Evolutionary conservation across 805 yeast genomes (phyloP).

Genomic region (Torulaspora indica): DNA sequence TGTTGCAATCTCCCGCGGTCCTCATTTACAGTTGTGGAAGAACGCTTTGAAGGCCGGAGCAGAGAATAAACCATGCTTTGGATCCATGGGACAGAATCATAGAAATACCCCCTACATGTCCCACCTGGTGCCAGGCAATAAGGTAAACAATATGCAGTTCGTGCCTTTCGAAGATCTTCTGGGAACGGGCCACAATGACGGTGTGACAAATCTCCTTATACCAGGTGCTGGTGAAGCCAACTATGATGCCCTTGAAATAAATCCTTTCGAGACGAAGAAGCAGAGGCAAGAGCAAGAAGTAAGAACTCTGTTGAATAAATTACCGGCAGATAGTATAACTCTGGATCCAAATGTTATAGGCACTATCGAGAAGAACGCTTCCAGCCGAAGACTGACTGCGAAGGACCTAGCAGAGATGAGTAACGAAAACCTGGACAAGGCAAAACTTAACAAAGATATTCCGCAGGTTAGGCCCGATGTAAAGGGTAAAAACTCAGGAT

Average conservation of each 20-base stretch:
- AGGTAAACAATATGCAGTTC: conserved; percentile 59
- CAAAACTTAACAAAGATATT: conserved; percentile 45
- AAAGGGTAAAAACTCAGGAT: conserved; percentile 75
- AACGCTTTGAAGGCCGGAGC: conserved; percentile 53
- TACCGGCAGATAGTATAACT: conserved; percentile 87
- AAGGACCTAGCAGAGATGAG: conserved; percentile 48
- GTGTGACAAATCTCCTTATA: conserved; percentile 77
- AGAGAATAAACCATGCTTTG: conserved; percentile 48
- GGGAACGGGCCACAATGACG: conserved; percentile 77
- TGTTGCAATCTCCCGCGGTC: conserved; percentile 89
- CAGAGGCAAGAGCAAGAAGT: conserved; percentile 95
- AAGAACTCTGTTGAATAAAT: conserved; percentile 73
- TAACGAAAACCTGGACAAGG: conserved; percentile 32
- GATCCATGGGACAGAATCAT: conserved; percentile 35
- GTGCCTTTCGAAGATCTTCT: conserved; percentile 97
- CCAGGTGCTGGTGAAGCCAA: conserved; percentile 99
- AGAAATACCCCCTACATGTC: conserved; percentile 82
- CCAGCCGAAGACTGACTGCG: conserved; percentile 58
- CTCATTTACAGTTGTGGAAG: conserved; percentile 92
- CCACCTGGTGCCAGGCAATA: conserved; percentile 76
- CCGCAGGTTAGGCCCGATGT: conserved; percentile 61
- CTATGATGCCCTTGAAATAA: conserved; percentile 86
- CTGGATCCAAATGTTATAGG: conserved; percentile 88
- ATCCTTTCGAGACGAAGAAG: conserved; percentile 86
- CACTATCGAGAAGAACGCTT: conserved; percentile 67